phyloP scores from a whole-genome alignment of 805 yeast species.

The Hanseniaspora singularis region DNA sequence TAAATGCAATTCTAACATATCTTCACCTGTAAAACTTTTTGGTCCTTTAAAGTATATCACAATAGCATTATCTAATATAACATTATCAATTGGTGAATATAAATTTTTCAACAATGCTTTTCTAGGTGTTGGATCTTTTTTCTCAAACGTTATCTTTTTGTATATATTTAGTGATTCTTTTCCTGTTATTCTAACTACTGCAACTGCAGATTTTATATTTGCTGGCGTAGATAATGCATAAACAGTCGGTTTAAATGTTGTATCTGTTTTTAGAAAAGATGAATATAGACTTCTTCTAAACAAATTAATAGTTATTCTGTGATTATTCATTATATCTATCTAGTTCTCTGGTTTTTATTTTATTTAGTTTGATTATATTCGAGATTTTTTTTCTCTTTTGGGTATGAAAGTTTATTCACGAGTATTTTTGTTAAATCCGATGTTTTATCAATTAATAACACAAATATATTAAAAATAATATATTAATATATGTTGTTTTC shows the following conservation, averaged over 20 bases:
- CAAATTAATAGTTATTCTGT: too few relatives aligned
- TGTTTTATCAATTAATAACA: background rate
- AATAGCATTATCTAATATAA: constrained; percentile 65
- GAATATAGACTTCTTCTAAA: background rate
- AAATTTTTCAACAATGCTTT: constrained; percentile 48
- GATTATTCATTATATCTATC: too few relatives aligned
- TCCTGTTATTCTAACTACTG: constrained; percentile 75
- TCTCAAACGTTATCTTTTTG: constrained; percentile 35
- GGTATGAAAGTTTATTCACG: background rate
- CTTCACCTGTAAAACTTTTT: constrained; percentile 84
- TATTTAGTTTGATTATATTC: too few relatives aligned
- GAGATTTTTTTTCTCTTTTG: too few relatives aligned
- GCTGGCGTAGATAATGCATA: constrained; percentile 83
- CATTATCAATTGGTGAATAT: constrained; percentile 27
- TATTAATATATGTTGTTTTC: background rate
- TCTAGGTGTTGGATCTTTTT: constrained; percentile 36
- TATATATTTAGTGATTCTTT: constrained; percentile 40
- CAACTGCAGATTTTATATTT: constrained; percentile 66
- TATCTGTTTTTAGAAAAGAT: background rate
- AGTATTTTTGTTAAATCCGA: background rate
- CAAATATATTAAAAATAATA: background rate
- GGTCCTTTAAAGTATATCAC: constrained; percentile 61
- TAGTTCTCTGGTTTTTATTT: too few relatives aligned
- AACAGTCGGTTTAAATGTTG: constrained; percentile 47
- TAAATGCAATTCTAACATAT: constrained; percentile 71